phyloP scores from a whole-genome alignment of 2,329 filamentous ascomycete genomes.

The Beauveria caledonica region DNA sequence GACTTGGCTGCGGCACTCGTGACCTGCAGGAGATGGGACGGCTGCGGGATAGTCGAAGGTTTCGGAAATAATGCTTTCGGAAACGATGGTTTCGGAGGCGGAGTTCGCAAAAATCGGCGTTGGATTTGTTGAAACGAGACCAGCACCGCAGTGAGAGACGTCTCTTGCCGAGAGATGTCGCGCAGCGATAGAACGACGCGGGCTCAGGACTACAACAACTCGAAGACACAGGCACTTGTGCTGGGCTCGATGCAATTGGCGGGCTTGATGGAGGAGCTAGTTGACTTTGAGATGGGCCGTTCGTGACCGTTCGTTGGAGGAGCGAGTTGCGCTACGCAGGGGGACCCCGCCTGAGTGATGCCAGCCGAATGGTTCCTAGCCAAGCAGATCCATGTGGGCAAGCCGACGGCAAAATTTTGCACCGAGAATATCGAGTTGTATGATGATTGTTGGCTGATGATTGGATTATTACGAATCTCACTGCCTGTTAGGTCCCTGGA shows the following conservation, averaged over 20 bases:
- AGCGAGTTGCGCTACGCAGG: background rate
- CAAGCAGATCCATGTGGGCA: background rate
- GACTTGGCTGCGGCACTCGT: background rate
- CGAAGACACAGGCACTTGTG: background rate
- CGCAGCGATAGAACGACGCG: background rate
- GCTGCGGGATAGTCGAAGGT: background rate
- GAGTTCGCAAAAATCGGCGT: background rate
- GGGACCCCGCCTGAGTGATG: background rate
- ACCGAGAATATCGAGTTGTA: background rate
- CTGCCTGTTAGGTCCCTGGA: background rate
- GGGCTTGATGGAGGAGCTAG: background rate
- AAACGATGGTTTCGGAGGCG: background rate
- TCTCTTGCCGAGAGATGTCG: background rate
- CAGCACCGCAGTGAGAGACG: background rate
- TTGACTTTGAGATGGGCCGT: constrained; percentile 1
- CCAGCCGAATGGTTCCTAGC: background rate
- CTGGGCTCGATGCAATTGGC: background rate
- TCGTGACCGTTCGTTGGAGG: background rate
- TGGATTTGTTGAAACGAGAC: background rate
- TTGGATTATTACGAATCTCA: background rate
- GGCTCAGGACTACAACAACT: background rate
- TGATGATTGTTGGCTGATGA: background rate
- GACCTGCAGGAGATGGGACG: background rate
- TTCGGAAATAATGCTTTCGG: background rate
- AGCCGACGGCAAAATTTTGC: background rate